Percentiles rank a stretch among this genome's conserved stretches.
These are phyloP conservation scores for Phaeosphaeria sp. DNA, from an alignment of 2,329 filamentous ascomycete species.

Conservation along the genomic window DNA sequence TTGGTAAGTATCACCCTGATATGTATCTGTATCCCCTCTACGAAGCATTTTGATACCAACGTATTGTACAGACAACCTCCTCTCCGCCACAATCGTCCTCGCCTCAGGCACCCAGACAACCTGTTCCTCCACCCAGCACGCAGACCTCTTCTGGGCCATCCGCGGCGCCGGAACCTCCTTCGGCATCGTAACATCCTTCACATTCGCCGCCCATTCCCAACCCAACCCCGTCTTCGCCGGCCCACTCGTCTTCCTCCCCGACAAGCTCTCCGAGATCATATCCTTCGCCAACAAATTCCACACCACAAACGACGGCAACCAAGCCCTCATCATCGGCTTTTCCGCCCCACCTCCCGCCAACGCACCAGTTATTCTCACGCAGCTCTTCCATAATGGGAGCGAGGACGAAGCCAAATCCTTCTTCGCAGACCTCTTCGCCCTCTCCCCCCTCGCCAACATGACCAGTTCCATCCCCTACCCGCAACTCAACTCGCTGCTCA, in stretches of 20 bases:
- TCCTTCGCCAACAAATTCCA: conserved; percentile 40
- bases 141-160: conserved; percentile 50
- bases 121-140: conserved; percentile 32
- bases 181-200: conserved; percentile 53
- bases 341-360: conserved; percentile 36
- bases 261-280: conserved; percentile 35
- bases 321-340: conserved; percentile 36
- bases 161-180: conserved; percentile 48
- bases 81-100: conserved; percentile 41
- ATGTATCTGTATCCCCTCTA: no score
- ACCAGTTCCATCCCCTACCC: conserved; percentile 40
- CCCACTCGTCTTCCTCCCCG: conserved; percentile 44
- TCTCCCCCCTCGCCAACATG: conserved; percentile 34
- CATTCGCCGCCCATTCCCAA: conserved; percentile 43
- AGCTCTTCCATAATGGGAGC: conserved; percentile 46
- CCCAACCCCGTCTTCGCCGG: conserved; percentile 43
- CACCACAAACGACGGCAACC: conserved; percentile 34
- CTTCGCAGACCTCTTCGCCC: conserved; percentile 36
- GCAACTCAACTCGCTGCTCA: conserved; percentile 43
- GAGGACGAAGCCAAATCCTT: conserved; percentile 33
- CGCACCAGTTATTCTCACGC: conserved; percentile 36
- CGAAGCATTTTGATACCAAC: neutral
- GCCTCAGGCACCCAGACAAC: conserved; percentile 45
- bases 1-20: conserved; percentile 48
- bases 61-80: conserved; percentile 44